These are phyloP conservation scores for Salix caprea DNA, from an alignment of 345 rosid species.

Conservation along the genomic window DNA sequence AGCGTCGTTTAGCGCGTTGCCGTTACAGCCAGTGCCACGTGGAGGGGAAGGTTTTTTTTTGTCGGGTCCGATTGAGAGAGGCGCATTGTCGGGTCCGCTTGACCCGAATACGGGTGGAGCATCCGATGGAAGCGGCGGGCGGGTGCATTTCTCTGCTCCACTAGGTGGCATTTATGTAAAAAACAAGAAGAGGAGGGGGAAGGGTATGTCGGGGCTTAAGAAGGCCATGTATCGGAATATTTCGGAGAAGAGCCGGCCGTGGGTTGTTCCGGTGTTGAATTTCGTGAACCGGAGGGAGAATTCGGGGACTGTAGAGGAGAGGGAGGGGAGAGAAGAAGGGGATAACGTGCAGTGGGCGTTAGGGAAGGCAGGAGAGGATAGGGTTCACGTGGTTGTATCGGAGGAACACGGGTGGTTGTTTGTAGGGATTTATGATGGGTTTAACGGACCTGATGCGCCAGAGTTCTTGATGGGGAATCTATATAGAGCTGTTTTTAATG, in stretches of 20 bases:
- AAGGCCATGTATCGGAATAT: slow-evolving; percentile 54
- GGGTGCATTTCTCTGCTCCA: slow-evolving; percentile 83
- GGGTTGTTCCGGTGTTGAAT: slow-evolving; percentile 95
- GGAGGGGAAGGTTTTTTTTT: slow-evolving; percentile 71
- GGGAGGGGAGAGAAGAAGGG: slow-evolving; percentile 14
- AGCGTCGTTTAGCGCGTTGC: slow-evolving; percentile 74
- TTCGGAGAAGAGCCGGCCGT: slow-evolving; percentile 76
- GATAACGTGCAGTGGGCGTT: slow-evolving; percentile 78
- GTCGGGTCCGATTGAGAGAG: slow-evolving; percentile 90
- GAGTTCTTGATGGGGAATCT: slow-evolving; percentile 97
- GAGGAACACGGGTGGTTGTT: slow-evolving; percentile 98
- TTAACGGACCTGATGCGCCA: slow-evolving; percentile 96
- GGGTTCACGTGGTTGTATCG: slow-evolving; percentile 91
- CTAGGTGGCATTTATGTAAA: slow-evolving; percentile 59
- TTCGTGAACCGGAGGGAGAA: slow-evolving; percentile 58
- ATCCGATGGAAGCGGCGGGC: slow-evolving; percentile 32
- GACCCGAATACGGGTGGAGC: slow-evolving; percentile 45
- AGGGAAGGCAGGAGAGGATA: slow-evolving; percentile 97
- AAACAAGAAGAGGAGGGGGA: slow-evolving; percentile 54
- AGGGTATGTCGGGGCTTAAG: slow-evolving; percentile 50
- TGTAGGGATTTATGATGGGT: slow-evolving; percentile 94
- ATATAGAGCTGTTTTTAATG: slow-evolving; percentile 79
- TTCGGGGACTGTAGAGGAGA: slow-evolving; percentile 26
- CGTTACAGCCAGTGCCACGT: slow-evolving; percentile 78
- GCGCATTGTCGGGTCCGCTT: slow-evolving; percentile 79